Base-by-base conservation (phyloP, 2,329 filamentous ascomycete species). In the Cladosporium halotolerans region DNA sequence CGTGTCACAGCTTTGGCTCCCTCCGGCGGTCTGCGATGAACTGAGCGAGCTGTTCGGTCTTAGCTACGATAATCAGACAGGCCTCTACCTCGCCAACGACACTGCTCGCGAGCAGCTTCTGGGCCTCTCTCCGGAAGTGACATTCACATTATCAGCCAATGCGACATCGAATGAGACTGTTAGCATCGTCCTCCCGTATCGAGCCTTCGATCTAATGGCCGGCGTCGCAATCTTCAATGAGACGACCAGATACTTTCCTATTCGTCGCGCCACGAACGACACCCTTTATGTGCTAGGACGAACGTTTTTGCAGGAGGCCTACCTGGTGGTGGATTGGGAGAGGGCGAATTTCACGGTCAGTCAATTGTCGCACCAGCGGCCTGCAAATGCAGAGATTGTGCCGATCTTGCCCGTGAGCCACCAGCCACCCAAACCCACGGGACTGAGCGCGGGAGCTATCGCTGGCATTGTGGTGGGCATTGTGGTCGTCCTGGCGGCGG, bases 231-330 rank as follows among this genome's bases (percentile, higher is more conserved):
- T 59, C 54, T 52, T 66, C 61, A 52, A 58, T 48, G 31, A 59
- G 56, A 31, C 55, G 36, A 53, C 58, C 55, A 51, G 54, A n/a
- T 72, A 72, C 55, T 73, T 73, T 45, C 70, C 71, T 1, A 60
- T 73, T 7, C 63, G 65, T 41, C 59, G 64, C 13, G 71, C 70
- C 4, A 62, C 61, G 5, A 70, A 71, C 39, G 66, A 70, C 16
- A 65, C 58, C 2, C 66, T 71, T 53, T 71, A 70, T 53, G 58
- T 67, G 0, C 62, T 73, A 9, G 71, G 71, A 2, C 64, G 71
- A 9, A 62, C 70, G 1, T 72, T 73, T 40, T 58, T 73, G 11
- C 70, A 73, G 54, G 70, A 71, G 52, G 70, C 70, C n/a, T 69
- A 73, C 56, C 41, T 73, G 7, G 64, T 69, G 4, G 67, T 66